These are phyloP conservation scores for Vishniacozyma victoriae DNA, from an alignment of 768 basidiomycete species.

Conservation along the genomic window DNA sequence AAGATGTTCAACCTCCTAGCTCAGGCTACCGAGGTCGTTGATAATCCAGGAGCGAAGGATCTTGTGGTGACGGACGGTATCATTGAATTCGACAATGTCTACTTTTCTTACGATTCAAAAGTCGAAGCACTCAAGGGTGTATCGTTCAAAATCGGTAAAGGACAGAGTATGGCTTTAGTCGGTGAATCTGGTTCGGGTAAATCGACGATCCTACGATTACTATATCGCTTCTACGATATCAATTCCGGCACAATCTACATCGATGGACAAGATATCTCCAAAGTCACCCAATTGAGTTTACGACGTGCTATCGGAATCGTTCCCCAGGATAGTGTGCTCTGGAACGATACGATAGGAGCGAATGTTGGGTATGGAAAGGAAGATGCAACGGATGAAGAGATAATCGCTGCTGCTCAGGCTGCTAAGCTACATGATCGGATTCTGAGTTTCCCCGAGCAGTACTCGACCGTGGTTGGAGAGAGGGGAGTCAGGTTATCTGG, in stretches of 20 bases:
- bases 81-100: constrained; percentile 86
- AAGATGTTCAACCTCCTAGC: constrained; percentile 72
- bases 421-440: constrained; percentile 87
- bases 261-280: constrained; percentile 79
- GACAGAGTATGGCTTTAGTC: constrained; percentile 81
- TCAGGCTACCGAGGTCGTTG: constrained; percentile 76
- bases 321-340: constrained; percentile 62
- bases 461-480: constrained; percentile 82
- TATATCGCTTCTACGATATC: constrained; percentile 90
- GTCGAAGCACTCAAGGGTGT: constrained; percentile 62
- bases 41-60: constrained; percentile 68
- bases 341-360: constrained; percentile 45
- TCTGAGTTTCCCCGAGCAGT: constrained; percentile 71
- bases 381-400: constrained; percentile 63
- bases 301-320: constrained; percentile 81
- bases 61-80: constrained; percentile 67
- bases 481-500: constrained; percentile 76
- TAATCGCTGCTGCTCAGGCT: constrained; percentile 69
- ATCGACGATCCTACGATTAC: constrained; percentile 62
- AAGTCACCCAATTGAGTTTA: constrained; percentile 74
- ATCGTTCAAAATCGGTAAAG: constrained; percentile 81
- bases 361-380: constrained; percentile 68
- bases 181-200: constrained; percentile 78
- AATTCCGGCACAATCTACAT: constrained; percentile 72
- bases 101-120: constrained; percentile 63